phyloP scores from a whole-genome alignment of 1,139 yeast species.

The Saccharomyces hybrid region DNA sequence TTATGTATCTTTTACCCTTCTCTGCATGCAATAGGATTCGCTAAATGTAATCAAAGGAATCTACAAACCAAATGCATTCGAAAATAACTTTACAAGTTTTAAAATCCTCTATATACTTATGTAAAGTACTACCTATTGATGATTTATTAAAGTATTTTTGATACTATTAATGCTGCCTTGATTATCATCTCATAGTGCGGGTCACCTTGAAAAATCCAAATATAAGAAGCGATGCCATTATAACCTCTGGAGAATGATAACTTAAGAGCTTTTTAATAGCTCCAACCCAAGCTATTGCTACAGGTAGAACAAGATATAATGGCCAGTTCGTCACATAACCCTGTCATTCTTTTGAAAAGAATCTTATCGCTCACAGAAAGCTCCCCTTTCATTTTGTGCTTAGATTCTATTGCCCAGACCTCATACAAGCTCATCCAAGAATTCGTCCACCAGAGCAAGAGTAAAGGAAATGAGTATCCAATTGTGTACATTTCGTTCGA shows the following conservation, averaged over 20 bases:
- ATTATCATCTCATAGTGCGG: not conserved
- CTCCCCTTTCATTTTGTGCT: slow-evolving; percentile 61
- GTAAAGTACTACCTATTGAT: not conserved
- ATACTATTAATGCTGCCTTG: not conserved
- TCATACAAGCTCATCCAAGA: slow-evolving; percentile 50
- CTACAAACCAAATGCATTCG: not conserved
- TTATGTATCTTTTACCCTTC: slow-evolving; percentile 1
- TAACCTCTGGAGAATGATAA: not conserved
- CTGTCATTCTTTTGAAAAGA: slow-evolving; percentile 53
- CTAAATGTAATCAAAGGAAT: not conserved
- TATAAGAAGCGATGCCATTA: not conserved
- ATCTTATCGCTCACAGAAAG: slow-evolving; percentile 60
- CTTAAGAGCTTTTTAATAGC: not conserved
- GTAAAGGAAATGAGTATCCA: slow-evolving; percentile 16
- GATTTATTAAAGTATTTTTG: not conserved
- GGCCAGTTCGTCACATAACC: slow-evolving; percentile 41
- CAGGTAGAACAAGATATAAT: slow-evolving; percentile 11
- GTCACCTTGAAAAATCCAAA: not conserved
- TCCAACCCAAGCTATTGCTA: not conserved
- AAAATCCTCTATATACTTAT: not conserved
- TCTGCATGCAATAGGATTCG: not conserved
- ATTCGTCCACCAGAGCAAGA: slow-evolving; percentile 37
- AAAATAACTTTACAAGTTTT: not conserved
- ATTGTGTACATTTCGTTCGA: slow-evolving; percentile 57
- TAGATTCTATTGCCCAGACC: slow-evolving; percentile 67